These are phyloP conservation scores for Nitzschia sp. DNA, from an alignment of 108 stramenopile genomes.

Conservation along the genomic window DNA sequence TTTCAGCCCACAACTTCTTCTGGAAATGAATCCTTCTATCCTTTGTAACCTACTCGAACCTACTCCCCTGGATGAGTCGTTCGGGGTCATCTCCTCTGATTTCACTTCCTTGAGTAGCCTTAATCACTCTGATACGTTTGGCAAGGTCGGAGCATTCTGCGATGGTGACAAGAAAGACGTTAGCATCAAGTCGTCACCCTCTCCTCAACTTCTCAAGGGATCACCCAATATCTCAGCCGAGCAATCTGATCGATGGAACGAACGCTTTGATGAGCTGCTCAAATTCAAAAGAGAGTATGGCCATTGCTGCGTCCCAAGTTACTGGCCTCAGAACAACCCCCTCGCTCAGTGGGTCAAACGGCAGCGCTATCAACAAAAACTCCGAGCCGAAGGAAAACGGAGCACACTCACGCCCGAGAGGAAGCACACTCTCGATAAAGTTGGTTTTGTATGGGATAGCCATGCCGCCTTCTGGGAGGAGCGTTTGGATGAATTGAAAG, in stretches of 20 bases:
- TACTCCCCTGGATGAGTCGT: too few species aligned
- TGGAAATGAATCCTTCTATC: too few species aligned
- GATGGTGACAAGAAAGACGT: not conserved
- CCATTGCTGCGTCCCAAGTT: constrained; percentile 32
- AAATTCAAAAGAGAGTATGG: constrained; percentile 26
- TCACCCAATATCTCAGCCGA: not conserved
- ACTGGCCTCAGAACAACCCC: constrained; percentile 22
- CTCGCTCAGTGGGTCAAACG: constrained; percentile 39
- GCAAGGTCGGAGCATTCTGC: too few species aligned
- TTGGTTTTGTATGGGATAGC: constrained; percentile 53
- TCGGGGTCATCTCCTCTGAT: too few species aligned
- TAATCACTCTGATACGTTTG: too few species aligned
- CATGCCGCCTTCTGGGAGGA: constrained; percentile 33
- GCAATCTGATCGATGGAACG: constrained; percentile 16
- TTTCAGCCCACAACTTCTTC: too few species aligned
- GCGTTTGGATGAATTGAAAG: constrained; percentile 9
- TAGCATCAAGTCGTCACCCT: not conserved
- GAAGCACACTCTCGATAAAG: constrained; percentile 30
- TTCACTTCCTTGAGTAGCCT: too few species aligned
- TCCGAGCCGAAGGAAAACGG: constrained; percentile 23
- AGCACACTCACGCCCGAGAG: constrained; percentile 44
- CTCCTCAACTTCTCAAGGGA: not conserved
- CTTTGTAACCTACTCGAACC: too few species aligned
- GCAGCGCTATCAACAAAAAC: constrained; percentile 23
- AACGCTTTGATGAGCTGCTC: constrained; percentile 14